These are phyloP conservation scores for Penicillium psychrosexuale DNA, from an alignment of 2,329 filamentous ascomycete genomes.

Conservation along the genomic window DNA sequence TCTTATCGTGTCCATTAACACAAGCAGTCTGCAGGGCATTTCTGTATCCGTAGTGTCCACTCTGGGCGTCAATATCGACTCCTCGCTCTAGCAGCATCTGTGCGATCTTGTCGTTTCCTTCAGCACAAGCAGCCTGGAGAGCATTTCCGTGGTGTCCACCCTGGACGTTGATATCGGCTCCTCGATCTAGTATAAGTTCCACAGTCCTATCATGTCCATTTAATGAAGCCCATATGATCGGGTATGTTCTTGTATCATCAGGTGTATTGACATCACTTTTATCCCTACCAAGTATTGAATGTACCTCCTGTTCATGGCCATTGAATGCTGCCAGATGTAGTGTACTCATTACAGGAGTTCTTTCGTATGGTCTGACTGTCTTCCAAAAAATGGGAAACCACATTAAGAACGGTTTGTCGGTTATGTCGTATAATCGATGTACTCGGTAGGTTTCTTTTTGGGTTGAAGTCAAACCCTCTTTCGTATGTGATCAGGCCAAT, in stretches of 20 bases:
- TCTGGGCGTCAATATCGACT: not conserved
- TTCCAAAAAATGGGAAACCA: not conserved
- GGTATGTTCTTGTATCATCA: no score
- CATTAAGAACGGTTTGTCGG: not conserved
- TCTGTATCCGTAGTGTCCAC: no score
- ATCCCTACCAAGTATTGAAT: no score
- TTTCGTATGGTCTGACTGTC: accelerated
- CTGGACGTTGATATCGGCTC: no score
- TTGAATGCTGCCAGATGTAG: not conserved
- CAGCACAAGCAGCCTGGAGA: no score
- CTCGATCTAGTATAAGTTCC: no score
- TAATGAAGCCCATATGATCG: no score
- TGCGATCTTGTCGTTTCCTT: not conserved
- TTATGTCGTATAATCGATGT: not conserved
- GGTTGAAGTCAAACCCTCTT: not conserved
- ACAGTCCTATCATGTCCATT: no score
- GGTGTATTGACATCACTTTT: no score
- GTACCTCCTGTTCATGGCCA: not conserved
- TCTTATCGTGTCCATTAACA: not conserved
- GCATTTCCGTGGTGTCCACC: no score
- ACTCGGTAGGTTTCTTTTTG: no score
- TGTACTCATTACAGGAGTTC: not conserved
- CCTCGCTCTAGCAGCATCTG: not conserved
- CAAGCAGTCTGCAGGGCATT: no score
- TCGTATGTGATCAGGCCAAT: not conserved